Conservation (phyloP, 352 stramenopile genomes). For the Globisporangium sylvaticum region DNA sequence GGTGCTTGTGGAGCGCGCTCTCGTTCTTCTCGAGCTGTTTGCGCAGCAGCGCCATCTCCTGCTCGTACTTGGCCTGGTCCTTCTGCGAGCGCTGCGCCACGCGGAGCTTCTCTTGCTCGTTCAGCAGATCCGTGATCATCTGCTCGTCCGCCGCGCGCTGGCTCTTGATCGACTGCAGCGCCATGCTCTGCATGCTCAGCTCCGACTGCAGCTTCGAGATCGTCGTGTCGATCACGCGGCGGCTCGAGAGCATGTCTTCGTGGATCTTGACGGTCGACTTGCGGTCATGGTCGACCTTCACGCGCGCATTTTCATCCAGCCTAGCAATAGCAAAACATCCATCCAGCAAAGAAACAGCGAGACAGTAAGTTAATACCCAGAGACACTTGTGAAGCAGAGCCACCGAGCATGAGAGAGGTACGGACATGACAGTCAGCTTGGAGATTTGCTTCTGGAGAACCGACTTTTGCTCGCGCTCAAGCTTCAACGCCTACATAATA, state of each 20-base stretch:
- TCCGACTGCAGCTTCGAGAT: slow-evolving; percentile 71
- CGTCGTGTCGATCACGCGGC: slow-evolving; percentile 80
- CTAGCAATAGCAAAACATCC: slow-evolving; percentile 8
- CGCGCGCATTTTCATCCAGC: slow-evolving; percentile 40
- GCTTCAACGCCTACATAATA: slow-evolving; percentile 49
- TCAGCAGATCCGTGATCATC: slow-evolving; percentile 81
- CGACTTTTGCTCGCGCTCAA: slow-evolving; percentile 74
- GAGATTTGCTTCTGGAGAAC: slow-evolving; percentile 72
- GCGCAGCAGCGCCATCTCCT: slow-evolving; percentile 71
- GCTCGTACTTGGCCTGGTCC: slow-evolving; percentile 47
- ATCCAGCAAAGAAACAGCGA: background rate
- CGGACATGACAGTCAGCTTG: slow-evolving; percentile 70
- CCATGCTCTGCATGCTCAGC: slow-evolving; percentile 46
- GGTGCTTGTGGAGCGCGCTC: slow-evolving; percentile 54
- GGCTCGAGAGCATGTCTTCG: slow-evolving; percentile 83
- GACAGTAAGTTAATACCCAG: background rate
- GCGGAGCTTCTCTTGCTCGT: slow-evolving; percentile 78
- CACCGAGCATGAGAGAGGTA: background rate
- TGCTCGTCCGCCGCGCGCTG: slow-evolving; percentile 71
- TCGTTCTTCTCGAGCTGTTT: slow-evolving; percentile 70
- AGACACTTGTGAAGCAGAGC: background rate
- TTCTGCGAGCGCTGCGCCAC: slow-evolving; percentile 42
- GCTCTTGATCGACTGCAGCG: slow-evolving; percentile 63
- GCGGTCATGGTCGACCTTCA: slow-evolving; percentile 29
- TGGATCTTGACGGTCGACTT: slow-evolving; percentile 54